Evolutionary conservation across 2,329 filamentous ascomycete species (phyloP).

Genomic region (Fusarium penzigii): DNA sequence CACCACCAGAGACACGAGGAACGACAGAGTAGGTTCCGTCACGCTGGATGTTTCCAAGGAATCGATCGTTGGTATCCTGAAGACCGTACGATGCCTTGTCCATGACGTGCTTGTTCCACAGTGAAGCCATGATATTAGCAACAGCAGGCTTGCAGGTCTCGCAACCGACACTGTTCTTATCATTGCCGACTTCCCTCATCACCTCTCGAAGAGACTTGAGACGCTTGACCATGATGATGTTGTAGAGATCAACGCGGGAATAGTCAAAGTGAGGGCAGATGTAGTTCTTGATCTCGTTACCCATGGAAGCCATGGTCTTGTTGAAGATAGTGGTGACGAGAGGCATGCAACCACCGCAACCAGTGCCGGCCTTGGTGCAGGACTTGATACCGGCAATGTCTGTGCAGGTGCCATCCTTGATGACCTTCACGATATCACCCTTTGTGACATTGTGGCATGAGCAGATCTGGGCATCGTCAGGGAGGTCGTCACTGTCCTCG

Average conservation of each 20-base stretch:
- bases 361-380: constrained; percentile 89
- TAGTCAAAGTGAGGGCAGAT: constrained; percentile 82
- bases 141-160: constrained; percentile 85
- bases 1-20: constrained; percentile 78
- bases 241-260: constrained; percentile 85
- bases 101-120: constrained; percentile 85
- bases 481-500: constrained; percentile 73
- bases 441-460: constrained; percentile 93
- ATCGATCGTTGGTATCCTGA: constrained; percentile 89
- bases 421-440: constrained; percentile 69
- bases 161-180: constrained; percentile 73
- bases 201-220: constrained; percentile 72
- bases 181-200: constrained; percentile 76
- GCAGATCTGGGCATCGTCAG: constrained; percentile 86
- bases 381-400: constrained; percentile 81
- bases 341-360: constrained; percentile 88
- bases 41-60: constrained; percentile 85
- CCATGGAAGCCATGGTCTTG: constrained; percentile 81
- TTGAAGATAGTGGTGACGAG: constrained; percentile 89
- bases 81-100: constrained; percentile 69
- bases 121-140: constrained; percentile 75
- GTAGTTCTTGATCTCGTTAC: constrained; percentile 84
- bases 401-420: constrained; percentile 80
- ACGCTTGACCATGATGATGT: constrained; percentile 81
- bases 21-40: constrained; percentile 91